phyloP scores from a whole-genome alignment of 202 grass and related monocot species.

The Zizania palustris region DNA sequence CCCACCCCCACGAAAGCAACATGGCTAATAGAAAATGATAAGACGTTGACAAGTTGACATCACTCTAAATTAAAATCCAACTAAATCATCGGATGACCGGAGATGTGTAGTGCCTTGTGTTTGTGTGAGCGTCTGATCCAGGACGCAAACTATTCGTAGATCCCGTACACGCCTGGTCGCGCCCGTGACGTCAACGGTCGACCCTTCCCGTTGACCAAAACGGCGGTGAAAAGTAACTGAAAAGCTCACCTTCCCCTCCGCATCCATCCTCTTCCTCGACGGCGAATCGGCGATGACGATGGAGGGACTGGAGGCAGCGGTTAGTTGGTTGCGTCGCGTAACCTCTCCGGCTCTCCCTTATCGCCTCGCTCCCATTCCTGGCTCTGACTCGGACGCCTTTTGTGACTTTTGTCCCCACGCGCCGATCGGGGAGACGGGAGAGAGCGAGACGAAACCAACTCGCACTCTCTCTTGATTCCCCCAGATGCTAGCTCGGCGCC shows the following conservation, averaged over 20 bases:
- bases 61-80: neutral
- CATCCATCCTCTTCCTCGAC: too few relatives aligned
- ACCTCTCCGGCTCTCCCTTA: slow-evolving; percentile 12
- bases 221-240: too few relatives aligned
- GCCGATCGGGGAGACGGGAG: neutral
- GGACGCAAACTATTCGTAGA: too few relatives aligned
- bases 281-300: too few relatives aligned
- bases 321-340: slow-evolving; percentile 28
- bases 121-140: too few relatives aligned
- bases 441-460: slow-evolving; percentile 27
- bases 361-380: slow-evolving; percentile 23
- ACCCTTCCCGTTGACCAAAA: too few relatives aligned
- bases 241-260: too few relatives aligned
- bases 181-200: too few relatives aligned
- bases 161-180: too few relatives aligned
- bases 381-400: slow-evolving; percentile 23
- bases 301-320: neutral
- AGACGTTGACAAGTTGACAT: neutral
- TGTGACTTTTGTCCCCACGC: slow-evolving; percentile 15
- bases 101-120: too few relatives aligned
- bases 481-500: neutral
- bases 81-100: neutral
- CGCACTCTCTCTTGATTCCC: neutral
- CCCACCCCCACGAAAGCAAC: too few relatives aligned
- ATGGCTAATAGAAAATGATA: neutral